Conservation (phyloP, 2,329 filamentous ascomycete genomes). For the Dactylellina haptotyla region DNA sequence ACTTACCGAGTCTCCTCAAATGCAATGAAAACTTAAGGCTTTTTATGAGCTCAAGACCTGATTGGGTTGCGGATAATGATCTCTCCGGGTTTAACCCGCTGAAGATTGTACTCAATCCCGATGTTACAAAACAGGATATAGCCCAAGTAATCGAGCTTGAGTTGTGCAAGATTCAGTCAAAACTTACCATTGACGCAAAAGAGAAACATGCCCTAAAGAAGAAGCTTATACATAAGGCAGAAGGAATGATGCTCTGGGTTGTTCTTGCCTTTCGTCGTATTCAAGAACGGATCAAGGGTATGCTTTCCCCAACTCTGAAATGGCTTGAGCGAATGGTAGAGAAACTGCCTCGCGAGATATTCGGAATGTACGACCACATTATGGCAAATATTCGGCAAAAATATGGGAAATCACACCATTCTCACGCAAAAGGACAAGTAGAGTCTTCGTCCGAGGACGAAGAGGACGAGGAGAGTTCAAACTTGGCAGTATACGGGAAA, state of each 20-base stretch:
- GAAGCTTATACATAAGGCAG: constrained; percentile 11
- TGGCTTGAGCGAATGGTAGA: constrained; percentile 11
- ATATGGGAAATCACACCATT: constrained; percentile 9
- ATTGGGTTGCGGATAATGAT: constrained; percentile 23
- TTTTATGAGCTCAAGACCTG: constrained; percentile 22
- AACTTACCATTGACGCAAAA: neutral
- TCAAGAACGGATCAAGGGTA: constrained; percentile 1
- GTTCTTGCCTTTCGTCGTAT: constrained; percentile 28
- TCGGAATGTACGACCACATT: constrained; percentile 31
- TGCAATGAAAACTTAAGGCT: neutral
- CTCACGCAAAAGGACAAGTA: neutral
- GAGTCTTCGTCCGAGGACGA: constrained; percentile 4
- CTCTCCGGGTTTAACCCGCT: neutral
- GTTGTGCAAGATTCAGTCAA: constrained; percentile 3
- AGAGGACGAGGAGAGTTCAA: constrained; percentile 15
- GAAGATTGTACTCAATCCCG: constrained; percentile 10
- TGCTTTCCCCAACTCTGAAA: constrained; percentile 9
- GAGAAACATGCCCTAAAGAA: constrained; percentile 8
- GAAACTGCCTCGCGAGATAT: constrained; percentile 21
- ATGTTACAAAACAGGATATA: constrained; percentile 23
- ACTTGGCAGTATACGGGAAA: constrained; percentile 3
- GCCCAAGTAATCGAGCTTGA: constrained; percentile 21
- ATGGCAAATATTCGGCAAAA: constrained; percentile 22
- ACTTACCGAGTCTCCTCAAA: constrained; percentile 2
- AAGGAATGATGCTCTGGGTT: constrained; percentile 39